Evolutionary conservation across 192 early-diverging fungal species (phyloP).

Genomic region (Thamnidium elegans): DNA sequence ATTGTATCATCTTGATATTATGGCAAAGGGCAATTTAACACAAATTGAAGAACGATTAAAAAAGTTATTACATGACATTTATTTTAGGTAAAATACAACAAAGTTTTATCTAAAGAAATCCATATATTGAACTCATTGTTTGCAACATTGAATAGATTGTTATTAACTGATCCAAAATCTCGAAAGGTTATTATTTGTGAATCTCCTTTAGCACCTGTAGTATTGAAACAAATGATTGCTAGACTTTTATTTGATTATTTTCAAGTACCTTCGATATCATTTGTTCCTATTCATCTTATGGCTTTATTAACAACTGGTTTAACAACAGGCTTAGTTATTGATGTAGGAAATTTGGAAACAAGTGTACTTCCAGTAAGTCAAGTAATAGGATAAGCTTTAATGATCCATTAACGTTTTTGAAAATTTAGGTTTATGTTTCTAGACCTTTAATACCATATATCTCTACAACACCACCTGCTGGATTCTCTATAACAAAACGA

Average conservation of each 20-base stretch:
- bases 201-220: slow-evolving; percentile 65
- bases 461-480: slow-evolving; percentile 61
- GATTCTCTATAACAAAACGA: slow-evolving; percentile 58
- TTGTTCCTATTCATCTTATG: slow-evolving; percentile 67
- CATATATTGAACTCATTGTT: not conserved
- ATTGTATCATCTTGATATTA: slow-evolving; percentile 47
- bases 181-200: slow-evolving; percentile 83
- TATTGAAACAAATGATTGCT: slow-evolving; percentile 64
- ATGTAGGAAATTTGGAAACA: slow-evolving; percentile 77
- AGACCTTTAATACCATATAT: slow-evolving; percentile 64
- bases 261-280: slow-evolving; percentile 76
- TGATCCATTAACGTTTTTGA: no score
- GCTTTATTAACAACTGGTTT: slow-evolving; percentile 75
- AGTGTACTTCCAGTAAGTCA: slow-evolving; percentile 74
- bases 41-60: slow-evolving; percentile 47
- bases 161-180: slow-evolving; percentile 79
- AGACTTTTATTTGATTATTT: slow-evolving; percentile 74
- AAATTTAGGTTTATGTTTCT: slow-evolving; percentile 61
- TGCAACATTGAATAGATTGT: slow-evolving; percentile 40
- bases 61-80: slow-evolving; percentile 47
- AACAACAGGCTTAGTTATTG: slow-evolving; percentile 80
- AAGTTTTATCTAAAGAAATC: not conserved
- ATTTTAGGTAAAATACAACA: slow-evolving; percentile 41
- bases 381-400: not conserved
- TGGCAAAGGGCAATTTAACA: slow-evolving; percentile 30